Evolutionary conservation across 2,329 filamentous ascomycete species (phyloP), one percentile per base, ranked within the genome.

Genomic region (Colletotrichum graminicola): DNA sequence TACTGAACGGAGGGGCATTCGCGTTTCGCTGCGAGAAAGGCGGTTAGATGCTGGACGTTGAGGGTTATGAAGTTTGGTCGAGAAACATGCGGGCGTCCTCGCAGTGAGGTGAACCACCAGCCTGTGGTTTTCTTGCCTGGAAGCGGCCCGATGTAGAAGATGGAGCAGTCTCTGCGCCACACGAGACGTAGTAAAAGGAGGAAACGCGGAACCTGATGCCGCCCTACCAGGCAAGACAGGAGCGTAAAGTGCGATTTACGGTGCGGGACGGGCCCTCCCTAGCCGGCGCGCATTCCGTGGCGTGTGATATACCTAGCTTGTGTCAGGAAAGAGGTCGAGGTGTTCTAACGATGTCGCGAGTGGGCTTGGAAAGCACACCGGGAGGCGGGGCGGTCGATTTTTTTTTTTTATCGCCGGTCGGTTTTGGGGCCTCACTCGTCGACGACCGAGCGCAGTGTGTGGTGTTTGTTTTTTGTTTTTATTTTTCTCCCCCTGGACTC

Each of bases 131-230:
- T 47, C 26, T 29, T 34, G 14, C 54, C n/a, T 47, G 36, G 45
- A 43, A 63, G 65, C 68, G 51, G 65, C 65, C 57, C 54, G 57
- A 23, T 16, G 57, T 45, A 69, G 62, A 32, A 62, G 55, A 36
- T 14, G 36, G 43, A 63, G 63, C 21, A n/a, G 41, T 36, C 14
- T 68, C 52, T 12, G 43, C 12, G 23, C 41, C 56, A 68, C 56
- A 68, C 67, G 64, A 47, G 47, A 51, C 10, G 14, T n/a, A 18
- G 56, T 14, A 29, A 54, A 47, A 10, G 45, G 36, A 61, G 55
- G 34, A 43, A 62, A 64, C 21, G 51, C 51, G 56, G 56, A 21
- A 57, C 59, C 51, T 43, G 32, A 26, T 18, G 5, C 49, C 43
- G 66, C 41, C 23, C 41, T 63, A 23, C 23, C 39, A 34, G 52